Evolutionary conservation across 208 protist genomes (phyloP).

Genomic region (Trypanosomatidae sp.): DNA sequence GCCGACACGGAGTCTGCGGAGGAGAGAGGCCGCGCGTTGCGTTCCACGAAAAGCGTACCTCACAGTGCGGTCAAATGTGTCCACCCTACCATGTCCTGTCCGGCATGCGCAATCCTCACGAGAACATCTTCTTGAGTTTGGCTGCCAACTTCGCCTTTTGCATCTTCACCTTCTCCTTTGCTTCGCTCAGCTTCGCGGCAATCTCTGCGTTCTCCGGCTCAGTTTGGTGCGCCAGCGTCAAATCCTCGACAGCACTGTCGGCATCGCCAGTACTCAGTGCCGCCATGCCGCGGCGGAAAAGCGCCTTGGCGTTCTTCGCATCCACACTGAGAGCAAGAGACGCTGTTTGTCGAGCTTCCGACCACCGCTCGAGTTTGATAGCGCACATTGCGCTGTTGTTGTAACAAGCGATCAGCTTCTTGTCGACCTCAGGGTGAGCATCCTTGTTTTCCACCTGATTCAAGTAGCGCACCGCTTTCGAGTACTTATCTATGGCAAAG

Average conservation of each 20-base stretch:
- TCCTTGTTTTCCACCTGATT: conserved; percentile 41
- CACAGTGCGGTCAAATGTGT: neutral
- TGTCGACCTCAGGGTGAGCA: conserved; percentile 42
- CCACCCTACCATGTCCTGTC: neutral
- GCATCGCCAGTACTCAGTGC: conserved; percentile 56
- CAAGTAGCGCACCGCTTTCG: conserved; percentile 79
- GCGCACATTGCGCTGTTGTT: conserved; percentile 86
- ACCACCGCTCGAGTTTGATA: conserved; percentile 64
- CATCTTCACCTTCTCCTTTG: conserved; percentile 71
- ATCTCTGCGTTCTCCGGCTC: conserved; percentile 82
- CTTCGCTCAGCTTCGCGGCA: conserved; percentile 64
- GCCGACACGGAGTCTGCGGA: neutral
- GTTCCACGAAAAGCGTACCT: conserved; percentile 12
- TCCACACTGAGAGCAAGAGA: conserved; percentile 67
- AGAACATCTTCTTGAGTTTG: conserved; percentile 89
- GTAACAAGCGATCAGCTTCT: conserved; percentile 83
- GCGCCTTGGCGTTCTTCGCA: conserved; percentile 78
- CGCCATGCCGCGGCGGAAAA: conserved; percentile 83
- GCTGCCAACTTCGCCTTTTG: conserved; percentile 82
- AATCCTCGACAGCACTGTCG: conserved; percentile 67
- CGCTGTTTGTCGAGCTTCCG: conserved; percentile 52
- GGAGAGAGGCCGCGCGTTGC: conserved; percentile 1
- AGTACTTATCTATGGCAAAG: conserved; percentile 80
- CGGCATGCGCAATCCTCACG: conserved; percentile 19
- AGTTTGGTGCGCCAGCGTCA: conserved; percentile 51